Conservation (phyloP, 441 rosid species). For the Adansonia grandidieri region DNA sequence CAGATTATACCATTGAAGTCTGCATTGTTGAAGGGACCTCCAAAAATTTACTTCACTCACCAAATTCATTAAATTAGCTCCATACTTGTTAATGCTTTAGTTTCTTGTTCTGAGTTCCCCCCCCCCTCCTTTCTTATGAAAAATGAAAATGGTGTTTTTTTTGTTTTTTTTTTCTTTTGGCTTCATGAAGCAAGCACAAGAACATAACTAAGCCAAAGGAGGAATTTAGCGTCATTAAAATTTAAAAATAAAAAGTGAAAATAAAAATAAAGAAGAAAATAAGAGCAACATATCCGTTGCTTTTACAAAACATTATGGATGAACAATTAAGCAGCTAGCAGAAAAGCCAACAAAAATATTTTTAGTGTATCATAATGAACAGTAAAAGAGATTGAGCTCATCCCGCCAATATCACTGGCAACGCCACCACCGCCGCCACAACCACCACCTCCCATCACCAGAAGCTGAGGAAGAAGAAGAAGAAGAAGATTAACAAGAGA, state of each 20-base stretch:
- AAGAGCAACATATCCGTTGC: conserved; percentile 11
- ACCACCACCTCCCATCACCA: conserved; percentile 24
- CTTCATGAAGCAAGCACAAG: conserved; percentile 18
- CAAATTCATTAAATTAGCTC: conserved; percentile 11
- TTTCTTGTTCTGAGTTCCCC: background rate
- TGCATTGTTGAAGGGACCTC: conserved; percentile 23
- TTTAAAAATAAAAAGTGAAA: background rate
- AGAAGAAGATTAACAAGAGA: conserved; percentile 3
- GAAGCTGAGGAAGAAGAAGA: conserved; percentile 30
- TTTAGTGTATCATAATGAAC: conserved; percentile 31
- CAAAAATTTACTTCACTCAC: conserved; percentile 28
- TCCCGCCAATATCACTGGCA: conserved; percentile 79
- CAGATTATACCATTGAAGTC: conserved; percentile 25
- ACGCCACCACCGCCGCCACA: background rate
- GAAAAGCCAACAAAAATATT: conserved; percentile 18
- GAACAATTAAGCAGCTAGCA: conserved; percentile 3
- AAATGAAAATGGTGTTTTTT: background rate
- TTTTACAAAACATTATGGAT: conserved; percentile 22
- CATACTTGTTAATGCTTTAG: background rate
- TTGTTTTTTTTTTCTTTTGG: background rate
- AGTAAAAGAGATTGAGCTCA: conserved; percentile 66
- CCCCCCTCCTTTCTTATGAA: too few species aligned
- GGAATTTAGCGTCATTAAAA: background rate
- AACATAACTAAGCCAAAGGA: background rate
- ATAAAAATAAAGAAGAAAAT: background rate